Evolutionary conservation across 345 rosid species (phyloP).

Genomic region (Alliaria petiolata): DNA sequence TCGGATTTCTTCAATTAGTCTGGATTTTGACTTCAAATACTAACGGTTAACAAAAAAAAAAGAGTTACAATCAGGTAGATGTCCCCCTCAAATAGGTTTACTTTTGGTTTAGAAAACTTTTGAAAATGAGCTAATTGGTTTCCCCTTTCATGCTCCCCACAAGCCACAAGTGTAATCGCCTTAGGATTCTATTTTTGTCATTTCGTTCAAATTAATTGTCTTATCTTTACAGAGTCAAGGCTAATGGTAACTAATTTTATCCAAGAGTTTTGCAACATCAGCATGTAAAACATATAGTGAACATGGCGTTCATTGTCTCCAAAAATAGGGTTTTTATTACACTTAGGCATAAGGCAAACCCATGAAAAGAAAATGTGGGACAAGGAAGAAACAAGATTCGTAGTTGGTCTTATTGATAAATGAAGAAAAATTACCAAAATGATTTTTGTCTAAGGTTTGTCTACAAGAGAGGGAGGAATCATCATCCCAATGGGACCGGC

Average conservation of each 20-base stretch:
- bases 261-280: conserved; percentile 6
- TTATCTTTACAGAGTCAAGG: not conserved
- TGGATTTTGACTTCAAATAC: too few species aligned
- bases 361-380: not conserved
- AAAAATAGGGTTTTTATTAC: not conserved
- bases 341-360: not conserved
- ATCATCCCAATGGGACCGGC: conserved; percentile 18
- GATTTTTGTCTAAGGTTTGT: conserved; percentile 27
- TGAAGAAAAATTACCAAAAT: conserved; percentile 4
- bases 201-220: conserved; percentile 5
- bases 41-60: too few species aligned
- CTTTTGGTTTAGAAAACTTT: not conserved
- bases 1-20: too few species aligned
- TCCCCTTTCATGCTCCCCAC: conserved; percentile 3
- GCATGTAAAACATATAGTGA: not conserved
- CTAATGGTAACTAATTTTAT: not conserved
- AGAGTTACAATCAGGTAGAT: conserved; percentile 3
- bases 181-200: conserved; percentile 20
- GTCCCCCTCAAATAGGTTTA: not conserved
- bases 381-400: conserved; percentile 22
- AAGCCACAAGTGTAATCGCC: conserved; percentile 11
- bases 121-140: not conserved
- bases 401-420: conserved; percentile 3
- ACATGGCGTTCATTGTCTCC: not conserved
- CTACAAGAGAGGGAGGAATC: conserved; percentile 26